Base-by-base conservation (phyloP, 139 green algal genomes). In the Chlamydomonas incerta region DNA sequence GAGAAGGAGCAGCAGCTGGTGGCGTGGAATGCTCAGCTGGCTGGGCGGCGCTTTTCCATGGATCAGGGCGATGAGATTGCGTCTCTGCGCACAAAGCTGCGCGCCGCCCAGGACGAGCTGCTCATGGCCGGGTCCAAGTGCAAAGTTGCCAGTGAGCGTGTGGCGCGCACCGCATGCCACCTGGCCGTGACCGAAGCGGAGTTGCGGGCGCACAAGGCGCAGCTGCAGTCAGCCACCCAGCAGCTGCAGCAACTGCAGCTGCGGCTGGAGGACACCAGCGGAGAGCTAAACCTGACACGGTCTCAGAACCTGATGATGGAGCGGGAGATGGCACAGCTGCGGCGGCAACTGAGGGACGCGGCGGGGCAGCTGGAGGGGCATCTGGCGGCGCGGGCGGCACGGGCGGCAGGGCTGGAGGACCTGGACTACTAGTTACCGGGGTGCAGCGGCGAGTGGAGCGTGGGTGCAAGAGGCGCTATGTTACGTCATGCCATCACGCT, bases 171-270 rank as follows among this genome's bases (percentile, higher is more conserved):
- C 4, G 79, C 79, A 3, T 85, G 79, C 66, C 66, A 85, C 46
- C 79, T 85, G 46, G 79, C 79, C 1, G 79, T 85, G 18, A 85
- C 79, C 6, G 79, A 85, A 21, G 68, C 79, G 66, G 79, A 85
- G 67, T 47, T 85, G 47, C 65, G 79, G n/a, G 79, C 79, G 46
- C 65, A 75, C 20, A 73, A 63, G 77, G 77, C 77, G 31, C 63
- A 83, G 31, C 31, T 83, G 37, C 15, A 50, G 14, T 41, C 37
- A n/a, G 77, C 77, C 11, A 29, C 26, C 4, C 29, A 60, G 63
- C 79, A 85, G 79, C 79, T 85, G 79, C 47, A 75, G 63, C 50
- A 76, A 0, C 75, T 85, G 79, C 65, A 85, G 66, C 50, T 18
- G 33, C 67, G 80, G 9, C 47, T 85, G 80, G 80, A 85, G 80